These are phyloP conservation scores for Pouteria glomerata DNA, from an alignment of 148 eudicot genomes.

Conservation along the genomic window DNA sequence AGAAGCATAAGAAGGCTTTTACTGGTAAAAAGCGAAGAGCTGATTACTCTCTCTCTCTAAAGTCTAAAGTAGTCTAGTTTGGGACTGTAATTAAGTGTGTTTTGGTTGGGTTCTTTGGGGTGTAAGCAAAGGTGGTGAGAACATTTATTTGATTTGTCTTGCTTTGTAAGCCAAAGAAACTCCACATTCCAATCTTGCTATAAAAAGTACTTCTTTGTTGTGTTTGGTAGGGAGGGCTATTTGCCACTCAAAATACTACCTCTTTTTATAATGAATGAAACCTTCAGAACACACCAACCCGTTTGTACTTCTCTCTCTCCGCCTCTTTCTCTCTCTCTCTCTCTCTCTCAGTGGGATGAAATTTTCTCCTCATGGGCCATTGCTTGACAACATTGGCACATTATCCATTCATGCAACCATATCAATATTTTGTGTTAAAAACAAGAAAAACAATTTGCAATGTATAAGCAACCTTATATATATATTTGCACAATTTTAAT, in stretches of 20 bases:
- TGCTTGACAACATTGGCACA: neutral
- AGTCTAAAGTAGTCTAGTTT: slow-evolving; percentile 14
- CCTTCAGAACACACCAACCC: slow-evolving; percentile 20
- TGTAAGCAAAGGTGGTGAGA: slow-evolving; percentile 84
- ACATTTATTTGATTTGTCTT: slow-evolving; percentile 42
- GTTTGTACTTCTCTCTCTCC: neutral
- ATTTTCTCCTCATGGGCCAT: neutral
- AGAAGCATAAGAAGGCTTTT: slow-evolving; percentile 49
- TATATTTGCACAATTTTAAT: too few relatives aligned
- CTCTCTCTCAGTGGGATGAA: too few relatives aligned
- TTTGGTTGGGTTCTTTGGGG: slow-evolving; percentile 58
- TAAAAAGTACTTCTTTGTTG: slow-evolving; percentile 10
- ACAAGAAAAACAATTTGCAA: neutral
- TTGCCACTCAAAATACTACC: slow-evolving; percentile 16
- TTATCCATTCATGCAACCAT: neutral
- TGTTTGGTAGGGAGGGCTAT: slow-evolving; percentile 26
- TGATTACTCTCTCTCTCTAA: neutral
- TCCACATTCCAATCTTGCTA: slow-evolving; percentile 7
- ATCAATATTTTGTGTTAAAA: neutral
- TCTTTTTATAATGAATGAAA: slow-evolving; percentile 14
- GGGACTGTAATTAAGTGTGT: slow-evolving; percentile 25
- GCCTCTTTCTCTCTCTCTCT: too few relatives aligned
- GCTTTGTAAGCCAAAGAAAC: slow-evolving; percentile 42
- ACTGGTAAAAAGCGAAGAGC: slow-evolving; percentile 5
- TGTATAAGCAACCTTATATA: neutral